Base-by-base conservation (phyloP, 176 grass and related monocot genomes). In the Cocos nucifera region DNA sequence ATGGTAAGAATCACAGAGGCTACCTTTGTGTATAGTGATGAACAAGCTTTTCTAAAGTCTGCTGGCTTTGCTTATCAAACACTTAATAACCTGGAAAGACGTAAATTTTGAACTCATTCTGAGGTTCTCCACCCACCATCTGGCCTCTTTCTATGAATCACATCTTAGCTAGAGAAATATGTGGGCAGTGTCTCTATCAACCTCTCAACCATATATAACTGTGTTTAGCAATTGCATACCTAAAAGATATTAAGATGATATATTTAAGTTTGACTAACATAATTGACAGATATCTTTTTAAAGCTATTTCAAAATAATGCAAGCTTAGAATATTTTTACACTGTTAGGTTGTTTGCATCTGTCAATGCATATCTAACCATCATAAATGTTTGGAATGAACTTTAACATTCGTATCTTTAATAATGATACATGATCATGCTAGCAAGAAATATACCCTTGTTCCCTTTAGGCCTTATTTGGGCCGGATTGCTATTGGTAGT, bases 221-320 rank as follows among this genome's bases (percentile, higher is more conserved):
- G 19, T 10, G 19, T 79, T 79, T 82, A 75, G 69, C 69, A 75
- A 77, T 57, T 67, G 17, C 73, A 50, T 26, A 95, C 81, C 85
- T 95, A 85, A 79, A 87, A 79, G 64, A 39, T 21, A 8, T 54
- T 55, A 73, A 54, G 79, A 85, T 70, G 77, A 79, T 73, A 75
- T 80, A 64, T 88, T 82, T 75, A 75, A 77, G 70, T 76, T 71
- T 88, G 89, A 82, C 78, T 74, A 73, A 57, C 67, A 71, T 82
- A 29, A 17, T 55, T 74, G 64, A 55, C 60, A 19, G 61, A 22
- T 75, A 70, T 86, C 53, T 39, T 8, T 64, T 10, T 17, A 60
- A 60, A 59, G 51, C 19, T 50, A 8, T 61, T 78, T 39, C 63
- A 81, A 81, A 64, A 66, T 70, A 61, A 74, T 25, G 27, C 4